These are phyloP conservation scores for Neurospora terricola DNA, from an alignment of 495 filamentous ascomycete genomes.

Conservation along the genomic window DNA sequence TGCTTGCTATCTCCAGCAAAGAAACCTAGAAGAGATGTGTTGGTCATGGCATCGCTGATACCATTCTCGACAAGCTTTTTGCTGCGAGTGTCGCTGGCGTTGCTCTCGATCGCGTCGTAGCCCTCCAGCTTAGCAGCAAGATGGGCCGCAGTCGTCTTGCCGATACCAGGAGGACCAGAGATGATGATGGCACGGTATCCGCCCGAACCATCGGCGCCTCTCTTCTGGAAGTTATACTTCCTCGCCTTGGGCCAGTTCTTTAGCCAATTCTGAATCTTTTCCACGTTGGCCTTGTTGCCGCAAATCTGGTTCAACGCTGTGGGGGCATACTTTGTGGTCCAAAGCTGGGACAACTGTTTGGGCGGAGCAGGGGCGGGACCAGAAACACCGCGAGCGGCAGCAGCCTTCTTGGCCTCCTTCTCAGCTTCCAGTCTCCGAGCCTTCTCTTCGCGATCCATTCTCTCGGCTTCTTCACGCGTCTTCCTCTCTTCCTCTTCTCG, in stretches of 20 bases:
- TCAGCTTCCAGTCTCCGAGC: slow-evolving; percentile 39
- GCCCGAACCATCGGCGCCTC: slow-evolving; percentile 74
- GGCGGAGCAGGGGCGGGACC: slow-evolving; percentile 26
- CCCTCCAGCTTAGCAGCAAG: slow-evolving; percentile 87
- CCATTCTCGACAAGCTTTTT: slow-evolving; percentile 92
- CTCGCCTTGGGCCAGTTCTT: slow-evolving; percentile 66
- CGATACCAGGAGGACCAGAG: slow-evolving; percentile 90
- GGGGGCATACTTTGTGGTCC: slow-evolving; percentile 95
- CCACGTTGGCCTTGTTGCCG: slow-evolving; percentile 85
- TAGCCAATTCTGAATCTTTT: slow-evolving; percentile 83
- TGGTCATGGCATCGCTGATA: slow-evolving; percentile 80
- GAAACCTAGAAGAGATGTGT: slow-evolving; percentile 83
- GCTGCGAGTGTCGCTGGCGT: slow-evolving; percentile 93
- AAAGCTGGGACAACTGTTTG: slow-evolving; percentile 58
- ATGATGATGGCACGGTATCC: slow-evolving; percentile 77
- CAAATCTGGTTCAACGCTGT: slow-evolving; percentile 77
- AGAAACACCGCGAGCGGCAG: slow-evolving; percentile 29
- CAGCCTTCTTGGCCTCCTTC: slow-evolving; percentile 36
- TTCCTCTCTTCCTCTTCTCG: slow-evolving; percentile 71
- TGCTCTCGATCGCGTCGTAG: slow-evolving; percentile 88
- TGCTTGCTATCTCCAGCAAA: slow-evolving; percentile 79
- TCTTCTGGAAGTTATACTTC: slow-evolving; percentile 63
- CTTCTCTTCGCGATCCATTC: slow-evolving; percentile 66
- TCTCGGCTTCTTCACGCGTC: slow-evolving; percentile 61
- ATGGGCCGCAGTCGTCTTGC: slow-evolving; percentile 96